Evolutionary conservation across 2,329 filamentous ascomycete species (phyloP), one percentile per base, ranked within the genome.

Genomic region (Microdochium bolleyi): DNA sequence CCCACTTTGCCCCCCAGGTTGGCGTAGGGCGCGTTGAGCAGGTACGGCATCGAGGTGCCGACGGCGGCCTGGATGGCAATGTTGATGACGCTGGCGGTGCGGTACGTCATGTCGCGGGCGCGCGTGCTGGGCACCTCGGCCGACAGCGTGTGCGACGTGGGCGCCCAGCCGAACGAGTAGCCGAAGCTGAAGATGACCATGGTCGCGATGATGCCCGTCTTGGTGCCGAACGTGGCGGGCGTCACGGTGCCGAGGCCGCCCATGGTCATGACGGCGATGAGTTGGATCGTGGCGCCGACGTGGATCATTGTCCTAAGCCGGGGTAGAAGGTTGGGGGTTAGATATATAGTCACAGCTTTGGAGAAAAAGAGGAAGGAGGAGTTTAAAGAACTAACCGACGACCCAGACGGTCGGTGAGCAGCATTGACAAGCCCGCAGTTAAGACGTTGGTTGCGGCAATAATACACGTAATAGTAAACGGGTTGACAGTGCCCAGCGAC

Each of bases 1-100:
- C 37, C 69, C 0, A 72, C 62, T 38, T 67, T 69, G 19, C 60
- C 61, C 0, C 62, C 65, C 1, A 73, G 60, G 14, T 58, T 59
- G 5, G 67, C 71, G 48, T 72, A 71, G 2, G 59, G 58, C 1
- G 58, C 54, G 27, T 70, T 61, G n/a, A 70, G 56, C 0, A 73
- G 62, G 53, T 72, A 72, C 0, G 70, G 70, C 13, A 70, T 61
- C 10, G 60, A 61, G 48, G 73, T 72, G 2, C 64, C 64, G 3
- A 70, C 62, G 5, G 63, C 57, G 53, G 61, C 64, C 53, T 70
- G 63, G 49, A 62, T 62, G 21, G 61, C 52, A 32, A 70, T 58
- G 51, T 65, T 68, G 51, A 66, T 54, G 2, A 64, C 52, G 2
- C 61, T 63, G 1, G 59, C 67, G 1, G 62, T 58, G 11, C 62